Base-by-base conservation (phyloP, 2,329 filamentous ascomycete species). In the Botryotinia narcissicola region DNA sequence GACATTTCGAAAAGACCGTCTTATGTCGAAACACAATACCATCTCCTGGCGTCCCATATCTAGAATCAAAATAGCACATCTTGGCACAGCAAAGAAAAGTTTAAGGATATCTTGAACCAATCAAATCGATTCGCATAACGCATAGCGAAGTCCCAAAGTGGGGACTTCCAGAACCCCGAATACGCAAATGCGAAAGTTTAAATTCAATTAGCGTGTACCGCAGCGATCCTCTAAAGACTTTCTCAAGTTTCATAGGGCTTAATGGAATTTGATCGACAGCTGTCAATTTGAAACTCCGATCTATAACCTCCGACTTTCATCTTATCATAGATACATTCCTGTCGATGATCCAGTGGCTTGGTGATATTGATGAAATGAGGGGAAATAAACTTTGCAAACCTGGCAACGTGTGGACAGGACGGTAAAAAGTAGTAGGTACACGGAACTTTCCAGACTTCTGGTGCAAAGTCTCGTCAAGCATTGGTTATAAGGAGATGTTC, bases 161-260 rank as follows among this genome's bases (percentile, higher is more conserved):
- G 63, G 32, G 9, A 22, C 9, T 51, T 51, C 48, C 12, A 67
- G 16, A 10, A 37, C 44, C 44, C 63, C 44, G 44, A 67, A 67
- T 51, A 51, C 63, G 44, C 44, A 67, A 67, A 67, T 67, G 63
- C 63, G 63, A 67, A 51, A 37, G 63, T 67, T 25, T 67, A 51
- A 67, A 37, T 67, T 25, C 32, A 6, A 66, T 22, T 51, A 51
- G 44, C 29, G 32, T 37, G 12, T 14, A 22, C 63, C 22, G 42
- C 63, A 51, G 22, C 44, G 25, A 66, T 37, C 25, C 12, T 66
- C 10, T 51, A 22, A 9, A 61, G 35, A 40, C n/a, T 62, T 16
- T 40, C 35, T 40, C 22, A 37, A 46, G 8, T 51, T 37, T 32
- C 44, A n/a, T 67, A 67, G 22, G 63, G 63, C 63, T 67, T 51